Percentiles rank a stretch among this genome's conserved stretches.
These are phyloP conservation scores for Alternaria sp. DNA, from an alignment of 2,329 filamentous ascomycete species.

Conservation along the genomic window DNA sequence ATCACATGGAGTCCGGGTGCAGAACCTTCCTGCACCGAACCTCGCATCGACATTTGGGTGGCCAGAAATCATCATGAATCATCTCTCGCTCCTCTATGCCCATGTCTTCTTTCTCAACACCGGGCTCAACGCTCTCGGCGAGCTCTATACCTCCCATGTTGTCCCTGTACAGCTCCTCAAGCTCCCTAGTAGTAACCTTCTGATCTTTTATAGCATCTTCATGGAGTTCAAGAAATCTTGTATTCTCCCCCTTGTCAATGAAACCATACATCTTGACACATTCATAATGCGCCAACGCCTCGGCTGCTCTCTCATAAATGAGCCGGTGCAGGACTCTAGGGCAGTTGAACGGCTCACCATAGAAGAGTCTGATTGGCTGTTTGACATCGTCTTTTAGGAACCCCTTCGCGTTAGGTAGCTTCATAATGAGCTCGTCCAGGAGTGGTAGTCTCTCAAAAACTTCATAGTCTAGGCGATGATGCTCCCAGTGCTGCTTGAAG, in stretches of 20 bases:
- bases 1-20: not conserved
- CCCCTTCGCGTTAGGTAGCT: conserved; percentile 24
- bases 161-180: conserved; percentile 28
- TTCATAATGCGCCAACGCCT: conserved; percentile 21
- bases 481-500: conserved; percentile 17
- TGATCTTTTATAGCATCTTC: not conserved
- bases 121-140: conserved; percentile 7
- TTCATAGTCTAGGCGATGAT: conserved; percentile 19
- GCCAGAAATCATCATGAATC: conserved; percentile 21
- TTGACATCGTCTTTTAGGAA: conserved; percentile 14
- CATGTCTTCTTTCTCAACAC: not conserved
- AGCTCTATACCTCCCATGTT: conserved; percentile 30
- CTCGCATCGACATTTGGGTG: conserved; percentile 27
- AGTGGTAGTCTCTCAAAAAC: conserved; percentile 34
- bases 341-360: conserved; percentile 29
- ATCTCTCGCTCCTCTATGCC: not conserved
- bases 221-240: conserved; percentile 18
- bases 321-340: conserved; percentile 33
- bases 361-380: conserved; percentile 29
- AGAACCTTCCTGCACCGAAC: conserved; percentile 11
- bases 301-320: conserved; percentile 38
- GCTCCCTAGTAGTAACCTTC: conserved; percentile 23
- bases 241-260: conserved; percentile 32
- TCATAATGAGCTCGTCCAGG: conserved; percentile 33
- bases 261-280: conserved; percentile 28